Conservation (phyloP, 352 stramenopile species). For the Globisporangium cystogenes region DNA sequence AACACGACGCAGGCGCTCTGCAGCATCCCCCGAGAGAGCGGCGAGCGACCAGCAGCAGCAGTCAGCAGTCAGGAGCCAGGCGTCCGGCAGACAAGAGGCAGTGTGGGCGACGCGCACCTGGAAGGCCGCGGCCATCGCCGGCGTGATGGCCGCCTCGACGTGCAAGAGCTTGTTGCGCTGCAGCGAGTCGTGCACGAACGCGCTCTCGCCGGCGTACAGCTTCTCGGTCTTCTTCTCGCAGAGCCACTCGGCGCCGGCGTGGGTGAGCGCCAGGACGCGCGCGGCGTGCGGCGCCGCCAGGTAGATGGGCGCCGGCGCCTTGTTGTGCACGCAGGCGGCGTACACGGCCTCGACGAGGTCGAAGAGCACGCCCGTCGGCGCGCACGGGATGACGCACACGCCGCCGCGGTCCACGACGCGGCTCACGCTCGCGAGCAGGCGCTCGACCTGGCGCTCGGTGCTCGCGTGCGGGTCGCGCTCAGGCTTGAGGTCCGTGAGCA, state of each 20-base stretch:
- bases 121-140: conserved; percentile 35
- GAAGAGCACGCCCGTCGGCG: conserved; percentile 61
- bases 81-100: background rate
- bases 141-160: conserved; percentile 33
- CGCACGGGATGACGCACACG: conserved; percentile 59
- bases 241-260: conserved; percentile 68
- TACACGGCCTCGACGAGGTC: conserved; percentile 77
- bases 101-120: conserved; percentile 27
- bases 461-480: conserved; percentile 68
- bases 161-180: conserved; percentile 46
- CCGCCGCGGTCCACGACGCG: conserved; percentile 61
- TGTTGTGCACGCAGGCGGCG: conserved; percentile 33
- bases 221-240: conserved; percentile 83
- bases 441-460: conserved; percentile 70
- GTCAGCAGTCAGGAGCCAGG: background rate
- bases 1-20: conserved; percentile 77
- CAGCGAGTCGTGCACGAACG: conserved; percentile 61
- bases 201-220: conserved; percentile 60
- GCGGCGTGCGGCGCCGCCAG: conserved; percentile 54
- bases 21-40: background rate
- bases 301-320: conserved; percentile 53
- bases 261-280: conserved; percentile 42
- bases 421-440: conserved; percentile 46
- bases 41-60: background rate
- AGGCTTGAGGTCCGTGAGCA: conserved; percentile 71